phyloP scores from a whole-genome alignment of 331 rosid genomes.

The Pyrus hybrid region DNA sequence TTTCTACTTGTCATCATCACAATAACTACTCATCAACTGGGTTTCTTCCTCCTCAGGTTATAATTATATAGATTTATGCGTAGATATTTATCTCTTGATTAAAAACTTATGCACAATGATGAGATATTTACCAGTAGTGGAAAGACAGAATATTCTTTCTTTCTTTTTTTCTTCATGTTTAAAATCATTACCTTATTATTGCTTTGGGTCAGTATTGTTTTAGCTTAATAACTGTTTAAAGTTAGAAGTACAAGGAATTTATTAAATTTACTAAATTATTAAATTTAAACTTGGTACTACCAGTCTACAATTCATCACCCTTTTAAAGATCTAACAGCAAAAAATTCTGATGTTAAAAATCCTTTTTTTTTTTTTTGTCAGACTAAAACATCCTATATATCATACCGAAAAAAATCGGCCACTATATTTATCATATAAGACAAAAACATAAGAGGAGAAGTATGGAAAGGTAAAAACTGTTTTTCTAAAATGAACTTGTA shows the following conservation, averaged over 20 bases:
- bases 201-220: not conserved
- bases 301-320: not conserved
- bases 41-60: conserved; percentile 21
- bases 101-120: not conserved
- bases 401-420: not conserved
- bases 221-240: not conserved
- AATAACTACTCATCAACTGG: not conserved
- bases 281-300: too few species aligned
- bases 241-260: not conserved
- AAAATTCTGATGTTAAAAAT: too few species aligned
- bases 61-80: not conserved
- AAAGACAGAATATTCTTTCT: not conserved
- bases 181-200: not conserved
- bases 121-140: not conserved
- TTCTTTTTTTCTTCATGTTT: not conserved
- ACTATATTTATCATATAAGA: not conserved
- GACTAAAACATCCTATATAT: too few species aligned
- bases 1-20: conserved; percentile 3
- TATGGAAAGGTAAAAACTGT: not conserved
- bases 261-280: too few species aligned
- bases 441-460: not conserved
- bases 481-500: not conserved
- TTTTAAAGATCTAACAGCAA: not conserved
- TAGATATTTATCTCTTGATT: too few species aligned
- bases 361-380: too few species aligned